Evolutionary conservation across 1,284 basidiomycete genomes (phyloP).

Genomic region (Puccinia triticina): DNA sequence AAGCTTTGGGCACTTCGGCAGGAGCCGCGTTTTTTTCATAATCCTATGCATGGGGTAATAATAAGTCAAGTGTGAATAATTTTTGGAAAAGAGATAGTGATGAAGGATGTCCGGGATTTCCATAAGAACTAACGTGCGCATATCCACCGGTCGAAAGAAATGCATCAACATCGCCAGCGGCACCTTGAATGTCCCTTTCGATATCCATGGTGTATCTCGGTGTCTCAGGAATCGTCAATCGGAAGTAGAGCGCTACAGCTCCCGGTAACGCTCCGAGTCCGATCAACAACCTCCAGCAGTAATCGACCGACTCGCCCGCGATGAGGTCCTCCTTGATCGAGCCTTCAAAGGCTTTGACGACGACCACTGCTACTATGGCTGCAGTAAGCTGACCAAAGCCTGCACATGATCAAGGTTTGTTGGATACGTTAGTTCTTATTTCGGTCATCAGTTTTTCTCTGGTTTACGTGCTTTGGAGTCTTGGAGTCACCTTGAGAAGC

Average conservation of each 20-base stretch:
- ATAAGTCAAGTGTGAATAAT: slow-evolving; percentile 62
- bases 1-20: slow-evolving; percentile 45
- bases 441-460: no score
- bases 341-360: slow-evolving; percentile 71
- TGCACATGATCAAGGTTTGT: slow-evolving; percentile 59
- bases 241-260: slow-evolving; percentile 64
- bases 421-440: neutral
- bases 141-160: slow-evolving; percentile 67
- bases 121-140: slow-evolving; percentile 43
- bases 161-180: slow-evolving; percentile 69
- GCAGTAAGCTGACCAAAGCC: slow-evolving; percentile 67
- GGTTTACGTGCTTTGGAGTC: neutral
- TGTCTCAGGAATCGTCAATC: slow-evolving; percentile 64
- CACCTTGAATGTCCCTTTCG: slow-evolving; percentile 77
- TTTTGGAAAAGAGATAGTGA: slow-evolving; percentile 55
- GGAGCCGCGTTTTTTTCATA: slow-evolving; percentile 64
- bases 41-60: slow-evolving; percentile 56
- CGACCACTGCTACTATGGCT: slow-evolving; percentile 71
- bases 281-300: slow-evolving; percentile 64
- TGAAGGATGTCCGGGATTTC: neutral
- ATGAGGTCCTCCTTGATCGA: slow-evolving; percentile 66
- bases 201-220: slow-evolving; percentile 87
- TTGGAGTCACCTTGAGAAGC: slow-evolving; percentile 37
- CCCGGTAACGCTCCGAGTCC: slow-evolving; percentile 63
- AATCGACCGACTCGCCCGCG: slow-evolving; percentile 61